phyloP scores from a whole-genome alignment of 2,329 filamentous ascomycete species.

The Pseudogymnoascus sp. region DNA sequence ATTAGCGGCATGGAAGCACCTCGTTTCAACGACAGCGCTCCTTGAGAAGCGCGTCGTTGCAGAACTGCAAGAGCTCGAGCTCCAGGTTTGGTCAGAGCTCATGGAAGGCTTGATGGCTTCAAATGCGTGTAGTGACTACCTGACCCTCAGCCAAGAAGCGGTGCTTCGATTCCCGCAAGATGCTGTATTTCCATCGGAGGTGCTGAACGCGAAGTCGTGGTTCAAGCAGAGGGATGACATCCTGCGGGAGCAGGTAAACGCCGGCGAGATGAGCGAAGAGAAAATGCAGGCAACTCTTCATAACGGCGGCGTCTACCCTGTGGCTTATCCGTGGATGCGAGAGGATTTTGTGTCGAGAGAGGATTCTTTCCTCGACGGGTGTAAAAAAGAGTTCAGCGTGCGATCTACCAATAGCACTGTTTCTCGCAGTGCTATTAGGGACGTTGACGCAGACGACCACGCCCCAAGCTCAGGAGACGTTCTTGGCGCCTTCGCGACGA shows the following conservation, averaged over 20 bases:
- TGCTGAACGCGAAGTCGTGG: slow-evolving; percentile 23
- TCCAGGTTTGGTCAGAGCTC: slow-evolving; percentile 25
- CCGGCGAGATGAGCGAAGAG: slow-evolving; percentile 19
- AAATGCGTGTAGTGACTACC: slow-evolving; percentile 24
- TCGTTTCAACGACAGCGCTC: slow-evolving; percentile 21
- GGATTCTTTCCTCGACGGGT: slow-evolving; percentile 16
- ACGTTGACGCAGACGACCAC: slow-evolving; percentile 11
- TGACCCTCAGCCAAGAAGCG: slow-evolving; percentile 21
- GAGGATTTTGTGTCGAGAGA: slow-evolving; percentile 20
- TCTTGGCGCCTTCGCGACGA: slow-evolving; percentile 21
- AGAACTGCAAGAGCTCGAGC: slow-evolving; percentile 22
- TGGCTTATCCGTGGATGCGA: slow-evolving; percentile 23
- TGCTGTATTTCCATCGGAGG: slow-evolving; percentile 22
- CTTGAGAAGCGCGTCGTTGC: slow-evolving; percentile 17
- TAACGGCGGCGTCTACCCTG: slow-evolving; percentile 24
- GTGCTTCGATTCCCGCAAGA: slow-evolving; percentile 23
- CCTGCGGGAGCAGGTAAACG: slow-evolving; percentile 16
- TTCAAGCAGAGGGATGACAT: slow-evolving; percentile 19
- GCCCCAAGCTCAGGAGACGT: slow-evolving; percentile 21
- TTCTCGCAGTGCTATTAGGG: slow-evolving; percentile 21
- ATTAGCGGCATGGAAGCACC: slow-evolving; percentile 19
- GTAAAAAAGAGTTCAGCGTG: slow-evolving; percentile 20
- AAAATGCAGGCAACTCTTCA: slow-evolving; percentile 19
- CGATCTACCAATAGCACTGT: slow-evolving; percentile 22
- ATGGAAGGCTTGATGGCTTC: slow-evolving; percentile 26